These are phyloP conservation scores for Cenchrus fungigraminus DNA, from an alignment of 176 grass and related monocot genomes.

Conservation along the genomic window DNA sequence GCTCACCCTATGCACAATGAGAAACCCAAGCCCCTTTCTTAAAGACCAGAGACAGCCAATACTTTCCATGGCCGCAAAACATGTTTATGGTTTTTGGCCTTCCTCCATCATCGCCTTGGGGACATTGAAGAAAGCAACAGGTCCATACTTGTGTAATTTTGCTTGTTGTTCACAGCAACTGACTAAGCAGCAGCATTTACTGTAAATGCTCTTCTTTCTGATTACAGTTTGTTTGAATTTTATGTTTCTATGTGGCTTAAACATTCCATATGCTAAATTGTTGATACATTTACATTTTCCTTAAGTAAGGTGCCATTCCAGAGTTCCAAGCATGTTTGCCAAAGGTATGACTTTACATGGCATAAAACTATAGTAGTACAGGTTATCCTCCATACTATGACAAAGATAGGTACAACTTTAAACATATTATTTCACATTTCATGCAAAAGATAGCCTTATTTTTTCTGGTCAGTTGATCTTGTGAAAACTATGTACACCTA, in stretches of 20 bases:
- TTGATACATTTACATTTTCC: not conserved
- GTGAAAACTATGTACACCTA: not conserved
- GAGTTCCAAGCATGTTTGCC: not conserved
- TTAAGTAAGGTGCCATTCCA: not conserved
- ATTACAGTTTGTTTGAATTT: not conserved
- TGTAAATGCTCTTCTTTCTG: too few relatives aligned
- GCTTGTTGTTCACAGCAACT: not conserved
- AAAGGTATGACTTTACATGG: not conserved
- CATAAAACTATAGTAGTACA: not conserved
- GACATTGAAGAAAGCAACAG: slow-evolving; percentile 18
- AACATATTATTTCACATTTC: not conserved
- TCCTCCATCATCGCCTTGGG: not conserved
- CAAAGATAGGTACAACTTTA: not conserved
- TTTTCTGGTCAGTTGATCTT: not conserved
- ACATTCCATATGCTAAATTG: not conserved
- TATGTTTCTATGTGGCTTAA: slow-evolving; percentile 2
- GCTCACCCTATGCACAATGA: not conserved
- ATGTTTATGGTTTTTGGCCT: not conserved
- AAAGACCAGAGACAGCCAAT: slow-evolving; percentile 2
- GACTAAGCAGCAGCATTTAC: not conserved
- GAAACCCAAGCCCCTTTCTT: not conserved
- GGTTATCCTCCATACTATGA: not conserved
- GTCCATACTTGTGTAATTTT: not conserved
- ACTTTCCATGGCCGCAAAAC: not conserved
- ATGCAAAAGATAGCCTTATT: not conserved